Conservation (phyloP, 345 rosid genomes). For the Arabidopsis suecica region DNA sequence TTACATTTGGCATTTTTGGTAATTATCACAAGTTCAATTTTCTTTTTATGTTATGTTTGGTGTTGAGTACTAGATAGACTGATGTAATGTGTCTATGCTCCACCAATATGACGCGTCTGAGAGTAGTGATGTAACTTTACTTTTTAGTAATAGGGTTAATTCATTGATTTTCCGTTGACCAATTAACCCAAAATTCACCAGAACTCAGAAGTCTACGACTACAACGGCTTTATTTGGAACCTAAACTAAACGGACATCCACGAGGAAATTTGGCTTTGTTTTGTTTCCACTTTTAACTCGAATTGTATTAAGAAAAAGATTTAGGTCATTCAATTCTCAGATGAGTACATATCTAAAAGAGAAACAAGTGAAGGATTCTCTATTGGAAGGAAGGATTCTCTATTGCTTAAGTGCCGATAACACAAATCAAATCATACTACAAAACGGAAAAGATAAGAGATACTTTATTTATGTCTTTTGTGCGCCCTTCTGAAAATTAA, state of each 20-base stretch:
- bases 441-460: background rate
- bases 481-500: background rate
- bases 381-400: background rate
- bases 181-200: background rate
- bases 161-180: background rate
- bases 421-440: background rate
- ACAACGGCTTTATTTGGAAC: background rate
- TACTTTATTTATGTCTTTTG: background rate
- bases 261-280: background rate
- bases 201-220: background rate
- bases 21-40: background rate
- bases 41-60: background rate
- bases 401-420: background rate
- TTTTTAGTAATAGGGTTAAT: background rate
- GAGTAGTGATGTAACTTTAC: background rate
- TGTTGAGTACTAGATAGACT: constrained; percentile 18
- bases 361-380: background rate
- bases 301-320: background rate
- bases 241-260: background rate
- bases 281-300: background rate
- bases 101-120: constrained; percentile 15
- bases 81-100: constrained; percentile 24
- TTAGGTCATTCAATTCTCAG: background rate
- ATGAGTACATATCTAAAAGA: background rate
- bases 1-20: constrained; percentile 4